Base-by-base conservation (phyloP, 176 grass and related monocot genomes). In the Juncus effusus region DNA sequence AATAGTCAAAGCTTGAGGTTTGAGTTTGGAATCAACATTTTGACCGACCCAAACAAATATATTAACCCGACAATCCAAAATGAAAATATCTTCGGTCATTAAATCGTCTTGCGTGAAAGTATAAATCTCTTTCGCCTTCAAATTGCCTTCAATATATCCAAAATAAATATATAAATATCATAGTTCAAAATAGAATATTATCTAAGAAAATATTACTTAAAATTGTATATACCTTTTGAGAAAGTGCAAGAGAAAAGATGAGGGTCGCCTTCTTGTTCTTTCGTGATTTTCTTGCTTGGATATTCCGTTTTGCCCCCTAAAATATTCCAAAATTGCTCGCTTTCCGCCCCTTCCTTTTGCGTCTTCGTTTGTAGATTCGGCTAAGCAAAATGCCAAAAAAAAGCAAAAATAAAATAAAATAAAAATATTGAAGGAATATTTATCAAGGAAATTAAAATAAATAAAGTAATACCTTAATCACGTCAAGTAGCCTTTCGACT, bases 71-170 rank as follows among this genome's bases (percentile, higher is more conserved):
- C 83, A 95, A 38, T 90, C 90, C 65, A 95, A 77, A 82, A 95
- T 82, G 78, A 82, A 90, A 76, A 90, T 78, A 76, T 95, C 90
- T 82, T 95, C 90, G 15, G 90, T 95, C 90, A 90, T 90, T 41
- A 95, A 76, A 83, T 95, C 90, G 55, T 95, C 90, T 81, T 95
- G 90, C 62, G 77, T 82, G 40, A 95, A 95, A 64, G 90, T 82
- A 76, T 89, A 60, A 81, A 95, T 74, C 76, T 95, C 90, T 77
- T 80, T 87, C 60, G 84, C 63, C 90, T 95, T 81, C 75, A 72
- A 59, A 72, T 72, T 6, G 36, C 68, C 69, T 72, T 44, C 9
- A 72, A 60, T 42, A 72, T 13, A 47, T 9, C 9, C 10, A 69
- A 55, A 4, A 40, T 15, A 39, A 9, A 55, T 13, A 51, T 36